Base-by-base conservation (phyloP, 2,329 filamentous ascomycete species). In the Aspergillus brasiliensis region DNA sequence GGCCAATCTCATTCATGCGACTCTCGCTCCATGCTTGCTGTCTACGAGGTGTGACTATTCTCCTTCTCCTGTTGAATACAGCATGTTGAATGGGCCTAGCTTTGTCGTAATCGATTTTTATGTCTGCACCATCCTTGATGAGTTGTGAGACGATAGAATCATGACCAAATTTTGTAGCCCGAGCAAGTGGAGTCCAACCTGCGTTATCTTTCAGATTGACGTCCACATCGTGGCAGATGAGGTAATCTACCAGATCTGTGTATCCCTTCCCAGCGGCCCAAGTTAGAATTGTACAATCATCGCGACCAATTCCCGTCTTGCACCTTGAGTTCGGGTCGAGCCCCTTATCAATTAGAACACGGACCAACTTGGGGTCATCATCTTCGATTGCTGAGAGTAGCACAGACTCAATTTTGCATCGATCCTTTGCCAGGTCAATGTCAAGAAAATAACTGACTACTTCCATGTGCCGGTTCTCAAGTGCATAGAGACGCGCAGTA, bases 221-320 rank as follows among this genome's bases (percentile, higher is more conserved):
- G 11, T 55, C 34, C 1, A 38, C 62, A 8, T 28, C 28, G 11
- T 49, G n/a, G 3, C 38, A 3, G 4, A 59, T 10, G 5, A 64
- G 51, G 3, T 57, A 5, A 7, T 55, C 25, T 10, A 55, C 48
- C 3, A 57, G 8, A 1, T 27, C 8, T 1, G 19, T 8, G 8
- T 62, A 40, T 3, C 55, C 42, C 8, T 54, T 46, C 1, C 31
- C n/a, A 6, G 57, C 58, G 1, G 62, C 60, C 55, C 49, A 54
- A n/a, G 51, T 59, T 11, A 64, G 52, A 5, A 58, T n/a, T 13
- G 62, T 60, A 3, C 31, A 31, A 23, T 34, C 15, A 13, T 13
- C 19, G 6, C 21, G 40, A 11, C 40, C 19, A 11, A 17, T 42
- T 3, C 3, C 7, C 13, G 13, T 21, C 28, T 37, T 13, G 37